Evolutionary conservation across 768 basidiomycete species (phyloP).

Genomic region (Nidularia sp.): DNA sequence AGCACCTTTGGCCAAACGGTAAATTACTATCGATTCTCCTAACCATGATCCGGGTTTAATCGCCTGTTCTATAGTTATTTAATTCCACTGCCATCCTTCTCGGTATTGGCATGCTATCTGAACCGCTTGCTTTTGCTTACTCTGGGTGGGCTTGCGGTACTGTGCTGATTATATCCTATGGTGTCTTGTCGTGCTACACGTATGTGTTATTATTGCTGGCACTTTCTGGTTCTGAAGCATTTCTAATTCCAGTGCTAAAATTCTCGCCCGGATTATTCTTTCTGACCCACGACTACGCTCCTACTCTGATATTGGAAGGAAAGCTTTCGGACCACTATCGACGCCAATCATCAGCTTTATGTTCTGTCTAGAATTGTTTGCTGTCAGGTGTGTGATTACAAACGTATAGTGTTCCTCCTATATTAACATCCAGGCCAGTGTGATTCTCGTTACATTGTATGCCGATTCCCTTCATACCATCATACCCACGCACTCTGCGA

Average conservation of each 20-base stretch:
- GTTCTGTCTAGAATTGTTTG: slow-evolving; percentile 86
- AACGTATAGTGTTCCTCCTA: background rate
- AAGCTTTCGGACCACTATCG: slow-evolving; percentile 79
- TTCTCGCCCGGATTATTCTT: slow-evolving; percentile 74
- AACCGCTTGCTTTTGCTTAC: slow-evolving; percentile 88
- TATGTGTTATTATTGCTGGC: slow-evolving; percentile 20
- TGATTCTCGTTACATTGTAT: slow-evolving; percentile 85
- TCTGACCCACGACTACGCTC: slow-evolving; percentile 68
- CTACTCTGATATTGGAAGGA: slow-evolving; percentile 86
- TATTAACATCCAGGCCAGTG: slow-evolving; percentile 34
- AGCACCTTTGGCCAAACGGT: slow-evolving; percentile 77
- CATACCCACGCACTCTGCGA: slow-evolving; percentile 59
- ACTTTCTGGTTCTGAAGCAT: background rate
- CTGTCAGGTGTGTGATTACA: slow-evolving; percentile 53
- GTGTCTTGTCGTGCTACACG: slow-evolving; percentile 85
- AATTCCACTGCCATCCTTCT: slow-evolving; percentile 84
- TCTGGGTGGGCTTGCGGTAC: slow-evolving; percentile 86
- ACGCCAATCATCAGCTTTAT: slow-evolving; percentile 61
- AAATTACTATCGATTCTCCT: slow-evolving; percentile 10
- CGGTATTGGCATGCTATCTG: slow-evolving; percentile 86
- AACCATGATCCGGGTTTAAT: background rate
- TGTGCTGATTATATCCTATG: slow-evolving; percentile 70
- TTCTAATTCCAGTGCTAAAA: slow-evolving; percentile 62
- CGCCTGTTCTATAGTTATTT: slow-evolving; percentile 54
- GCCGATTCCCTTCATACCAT: slow-evolving; percentile 82